Evolutionary conservation across 1,139 yeast genomes (phyloP), one percentile per base, ranked within the genome.

Genomic region (Yamadazyma mexicana): DNA sequence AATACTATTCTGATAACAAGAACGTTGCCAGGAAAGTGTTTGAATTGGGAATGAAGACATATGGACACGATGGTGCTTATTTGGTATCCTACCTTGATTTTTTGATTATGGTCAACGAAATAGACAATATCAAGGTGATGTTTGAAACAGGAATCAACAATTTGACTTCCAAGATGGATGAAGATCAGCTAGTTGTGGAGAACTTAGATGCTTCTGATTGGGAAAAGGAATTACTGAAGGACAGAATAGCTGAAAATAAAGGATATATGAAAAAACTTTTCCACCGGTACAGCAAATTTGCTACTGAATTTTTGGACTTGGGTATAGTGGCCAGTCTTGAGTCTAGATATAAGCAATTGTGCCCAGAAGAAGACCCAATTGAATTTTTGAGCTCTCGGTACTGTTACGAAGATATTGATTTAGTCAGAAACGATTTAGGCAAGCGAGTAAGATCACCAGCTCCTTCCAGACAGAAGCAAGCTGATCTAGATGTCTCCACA

Each of bases 11-110:
- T 33, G 76, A 75, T 42, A 74, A 84, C 47, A 69, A 75, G 37
- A 83, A 80, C 39, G 81, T 86, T 31, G 92, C 97, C 0, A 69
- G 77, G 39, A 83, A 83, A 55, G 83, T 91, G 29, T 84, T 88
- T 59, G 95, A 87, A 48, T 64, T 88, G 36, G 98, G 95, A 2
- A 65, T 85, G 65, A 85, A 81, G 56, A 62, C 76, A 43, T 84
- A 77, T 55, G 64, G 69, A 3, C 59, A 66, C 16, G 74, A 79
- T 48, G 84, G 87, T 3, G 77, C 73, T 20, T 91, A 82, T 56
- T 72, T 89, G 35, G 69, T 75, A 45, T 76, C 78, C 37, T 91
- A 91, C 58, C 69, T 92, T 53, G 79, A 83, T 45, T 91, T 86
- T 56, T 67, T 92, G 47, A 77, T 88, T 27, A 66, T 75, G 49